These are phyloP conservation scores for Neolentinus lepideus DNA, from an alignment of 1,284 basidiomycete genomes.

Conservation along the genomic window DNA sequence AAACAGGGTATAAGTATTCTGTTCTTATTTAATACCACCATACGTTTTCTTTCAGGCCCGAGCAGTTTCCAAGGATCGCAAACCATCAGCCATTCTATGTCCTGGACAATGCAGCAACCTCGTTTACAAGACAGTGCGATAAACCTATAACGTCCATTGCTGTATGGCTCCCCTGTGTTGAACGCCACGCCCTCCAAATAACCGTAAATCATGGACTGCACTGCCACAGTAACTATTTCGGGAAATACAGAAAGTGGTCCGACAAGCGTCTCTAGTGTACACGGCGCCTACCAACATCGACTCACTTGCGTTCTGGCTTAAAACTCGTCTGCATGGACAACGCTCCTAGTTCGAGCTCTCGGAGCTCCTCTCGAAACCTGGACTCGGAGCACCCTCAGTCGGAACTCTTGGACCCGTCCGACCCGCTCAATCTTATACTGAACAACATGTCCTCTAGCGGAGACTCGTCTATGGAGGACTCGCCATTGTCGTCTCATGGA, in stretches of 20 bases:
- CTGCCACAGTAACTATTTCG: background rate
- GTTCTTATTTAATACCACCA: too few species aligned
- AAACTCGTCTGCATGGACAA: background rate
- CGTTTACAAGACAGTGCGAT: too few species aligned
- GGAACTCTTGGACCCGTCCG: conserved; percentile 31
- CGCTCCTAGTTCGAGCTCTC: background rate
- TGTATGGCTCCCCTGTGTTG: too few species aligned
- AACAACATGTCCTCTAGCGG: conserved; percentile 29
- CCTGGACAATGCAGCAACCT: too few species aligned
- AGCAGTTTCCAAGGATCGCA: too few species aligned
- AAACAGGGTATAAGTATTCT: too few species aligned
- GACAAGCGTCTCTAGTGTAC: conserved; percentile 41
- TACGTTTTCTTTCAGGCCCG: too few species aligned
- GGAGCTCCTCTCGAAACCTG: background rate
- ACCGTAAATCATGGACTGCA: background rate
- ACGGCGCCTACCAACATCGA: background rate
- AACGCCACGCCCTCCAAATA: background rate
- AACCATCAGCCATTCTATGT: too few species aligned
- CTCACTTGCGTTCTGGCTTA: background rate
- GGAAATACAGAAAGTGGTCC: background rate
- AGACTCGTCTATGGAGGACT: conserved; percentile 26
- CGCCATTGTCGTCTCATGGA: conserved; percentile 4
- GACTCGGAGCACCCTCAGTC: conserved; percentile 7
- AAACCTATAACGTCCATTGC: too few species aligned
- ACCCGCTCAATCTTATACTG: conserved; percentile 48